Conservation (phyloP, 345 rosid species). For the Salix udensis region DNA sequence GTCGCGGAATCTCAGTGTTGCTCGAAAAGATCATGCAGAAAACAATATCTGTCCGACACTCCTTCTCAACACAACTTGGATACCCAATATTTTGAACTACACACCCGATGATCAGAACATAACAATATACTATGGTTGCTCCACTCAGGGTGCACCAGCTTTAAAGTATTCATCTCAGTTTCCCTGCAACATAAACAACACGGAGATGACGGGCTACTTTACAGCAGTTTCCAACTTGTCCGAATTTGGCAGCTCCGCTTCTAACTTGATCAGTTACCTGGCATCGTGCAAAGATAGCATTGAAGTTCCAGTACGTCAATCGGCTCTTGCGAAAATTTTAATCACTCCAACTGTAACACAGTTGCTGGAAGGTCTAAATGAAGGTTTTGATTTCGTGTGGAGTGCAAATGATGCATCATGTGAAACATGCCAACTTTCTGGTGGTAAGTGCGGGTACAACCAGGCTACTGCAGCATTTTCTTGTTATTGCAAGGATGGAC, state of each 20-base stretch:
- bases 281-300: conserved; percentile 2
- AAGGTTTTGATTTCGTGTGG: conserved; percentile 31
- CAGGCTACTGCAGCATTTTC: not conserved
- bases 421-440: not conserved
- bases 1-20: not conserved
- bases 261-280: not conserved
- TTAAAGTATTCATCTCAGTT: too few relatives aligned
- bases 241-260: not conserved
- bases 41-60: conserved; percentile 15
- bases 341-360: rapidly evolving
- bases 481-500: conserved; percentile 21
- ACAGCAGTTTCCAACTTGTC: not conserved
- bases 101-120: not conserved
- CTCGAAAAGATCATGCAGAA: conserved; percentile 22
- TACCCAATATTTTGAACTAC: not conserved
- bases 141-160: not conserved
- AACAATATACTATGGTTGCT: conserved; percentile 26
- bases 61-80: not conserved
- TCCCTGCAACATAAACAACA: too few relatives aligned
- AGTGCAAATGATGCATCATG: conserved; percentile 17
- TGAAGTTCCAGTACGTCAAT: conserved; percentile 4
- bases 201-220: not conserved
- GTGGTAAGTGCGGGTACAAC: conserved; percentile 39
- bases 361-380: conserved; percentile 3
- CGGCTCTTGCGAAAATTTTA: not conserved